Conservation (phyloP, 208 protist species). For the Leishmania gerbilli region DNA sequence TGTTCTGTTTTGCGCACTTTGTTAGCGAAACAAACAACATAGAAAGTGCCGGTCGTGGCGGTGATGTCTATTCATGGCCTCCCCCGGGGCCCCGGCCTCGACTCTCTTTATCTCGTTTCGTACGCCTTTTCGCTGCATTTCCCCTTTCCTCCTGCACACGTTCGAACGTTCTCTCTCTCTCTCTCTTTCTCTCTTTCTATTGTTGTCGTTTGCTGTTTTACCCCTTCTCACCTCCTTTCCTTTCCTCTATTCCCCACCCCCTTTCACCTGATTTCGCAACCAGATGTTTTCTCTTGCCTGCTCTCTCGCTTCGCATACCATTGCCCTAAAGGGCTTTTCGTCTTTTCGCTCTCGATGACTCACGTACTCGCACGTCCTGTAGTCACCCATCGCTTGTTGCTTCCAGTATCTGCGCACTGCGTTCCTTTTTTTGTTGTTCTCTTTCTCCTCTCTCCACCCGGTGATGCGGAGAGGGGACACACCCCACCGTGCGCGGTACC, state of each 20-base stretch:
- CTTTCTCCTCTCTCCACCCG: background rate
- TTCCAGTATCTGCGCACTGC: background rate
- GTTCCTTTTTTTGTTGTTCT: constrained; percentile 2
- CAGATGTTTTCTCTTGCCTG: background rate
- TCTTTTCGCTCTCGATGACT: background rate
- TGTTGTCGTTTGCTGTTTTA: background rate
- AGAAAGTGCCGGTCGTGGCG: background rate
- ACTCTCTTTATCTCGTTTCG: background rate
- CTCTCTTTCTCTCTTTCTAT: constrained; percentile 11
- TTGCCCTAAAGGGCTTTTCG: background rate
- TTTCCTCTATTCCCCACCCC: background rate
- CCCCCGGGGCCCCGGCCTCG: background rate
- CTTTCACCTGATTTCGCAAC: background rate
- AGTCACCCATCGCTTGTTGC: background rate
- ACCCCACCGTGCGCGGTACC: background rate
- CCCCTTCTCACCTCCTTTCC: background rate
- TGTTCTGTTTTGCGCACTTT: background rate
- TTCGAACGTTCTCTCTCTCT: constrained; percentile 14
- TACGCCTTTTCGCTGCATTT: background rate
- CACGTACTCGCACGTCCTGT: background rate
- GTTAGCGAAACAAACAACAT: background rate
- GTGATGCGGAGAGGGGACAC: background rate
- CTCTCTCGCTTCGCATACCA: background rate
- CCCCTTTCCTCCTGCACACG: background rate
- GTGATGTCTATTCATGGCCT: background rate